A percentile compares a stretch with the other conserved stretches of the same genome.
Conservation (phyloP, 768 basidiomycete genomes). For the Suillus bovinus region DNA sequence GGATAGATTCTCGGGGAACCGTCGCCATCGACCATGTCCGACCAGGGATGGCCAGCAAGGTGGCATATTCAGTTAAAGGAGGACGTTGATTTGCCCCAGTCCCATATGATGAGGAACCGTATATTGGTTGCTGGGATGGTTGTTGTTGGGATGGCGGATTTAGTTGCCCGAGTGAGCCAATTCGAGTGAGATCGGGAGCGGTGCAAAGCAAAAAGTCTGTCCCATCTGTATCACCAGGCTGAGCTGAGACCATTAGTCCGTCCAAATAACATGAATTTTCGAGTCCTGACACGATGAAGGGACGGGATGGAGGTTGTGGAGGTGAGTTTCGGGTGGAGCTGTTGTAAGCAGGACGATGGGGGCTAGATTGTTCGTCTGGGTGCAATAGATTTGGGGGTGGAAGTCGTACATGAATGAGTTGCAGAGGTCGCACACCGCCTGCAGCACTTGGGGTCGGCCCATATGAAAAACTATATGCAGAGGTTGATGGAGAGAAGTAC, state of each 20-base stretch:
- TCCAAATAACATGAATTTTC: slow-evolving; percentile 66
- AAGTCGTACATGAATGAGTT: slow-evolving; percentile 77
- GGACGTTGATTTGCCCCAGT: slow-evolving; percentile 47
- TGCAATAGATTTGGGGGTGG: slow-evolving; percentile 76
- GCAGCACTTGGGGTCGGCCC: slow-evolving; percentile 32
- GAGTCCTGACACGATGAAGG: slow-evolving; percentile 58
- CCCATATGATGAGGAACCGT: slow-evolving; percentile 42
- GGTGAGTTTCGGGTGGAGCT: slow-evolving; percentile 43
- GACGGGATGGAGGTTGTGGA: slow-evolving; percentile 48
- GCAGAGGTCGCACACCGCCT: slow-evolving; percentile 43
- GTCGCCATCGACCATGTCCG: slow-evolving; percentile 82
- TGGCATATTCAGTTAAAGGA: slow-evolving; percentile 76
- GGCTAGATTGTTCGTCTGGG: slow-evolving; percentile 65
- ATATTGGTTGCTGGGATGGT: slow-evolving; percentile 40
- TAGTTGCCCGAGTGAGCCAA: slow-evolving; percentile 70
- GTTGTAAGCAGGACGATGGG: slow-evolving; percentile 52
- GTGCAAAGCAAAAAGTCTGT: slow-evolving; percentile 75
- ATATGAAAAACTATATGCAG: slow-evolving; percentile 52
- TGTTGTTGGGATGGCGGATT: slow-evolving; percentile 42
- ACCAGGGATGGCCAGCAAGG: slow-evolving; percentile 76
- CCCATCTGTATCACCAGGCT: slow-evolving; percentile 71
- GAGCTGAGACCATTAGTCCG: slow-evolving; percentile 69
- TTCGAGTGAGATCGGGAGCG: slow-evolving; percentile 72
- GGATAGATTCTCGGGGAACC: slow-evolving; percentile 38
- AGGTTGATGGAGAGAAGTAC: slow-evolving; percentile 67